Conservation (phyloP, 1,284 basidiomycete species). For the Cerioporus squamosus region DNA sequence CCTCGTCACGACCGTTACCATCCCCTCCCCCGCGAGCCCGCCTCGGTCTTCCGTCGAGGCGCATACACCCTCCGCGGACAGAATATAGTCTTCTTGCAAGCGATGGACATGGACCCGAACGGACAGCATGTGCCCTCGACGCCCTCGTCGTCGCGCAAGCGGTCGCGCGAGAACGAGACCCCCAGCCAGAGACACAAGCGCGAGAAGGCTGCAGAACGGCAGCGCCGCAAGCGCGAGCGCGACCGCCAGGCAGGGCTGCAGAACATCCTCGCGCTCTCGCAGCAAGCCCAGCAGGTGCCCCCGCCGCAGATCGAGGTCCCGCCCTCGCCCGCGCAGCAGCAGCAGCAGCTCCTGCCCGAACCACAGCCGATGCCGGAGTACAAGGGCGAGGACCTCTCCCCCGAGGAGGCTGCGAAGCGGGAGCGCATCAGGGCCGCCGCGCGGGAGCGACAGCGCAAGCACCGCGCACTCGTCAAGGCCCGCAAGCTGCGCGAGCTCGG, state of each 20-base stretch:
- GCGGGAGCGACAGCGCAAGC: slow-evolving; percentile 77
- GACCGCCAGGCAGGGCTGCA: slow-evolving; percentile 56
- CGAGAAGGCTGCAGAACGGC: slow-evolving; percentile 81
- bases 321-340: slow-evolving; percentile 28
- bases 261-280: slow-evolving; percentile 35
- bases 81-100: slow-evolving; percentile 27
- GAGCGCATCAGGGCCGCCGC: slow-evolving; percentile 75
- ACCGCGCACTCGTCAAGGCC: slow-evolving; percentile 75
- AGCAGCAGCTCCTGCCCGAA: slow-evolving; percentile 5
- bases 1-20: slow-evolving; percentile 45
- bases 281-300: slow-evolving; percentile 27
- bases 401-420: slow-evolving; percentile 65
- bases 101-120: slow-evolving; percentile 32
- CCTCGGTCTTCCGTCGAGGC: slow-evolving; percentile 6
- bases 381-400: slow-evolving; percentile 50
- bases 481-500: slow-evolving; percentile 79
- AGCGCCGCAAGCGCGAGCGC: slow-evolving; percentile 77
- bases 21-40: slow-evolving; percentile 12
- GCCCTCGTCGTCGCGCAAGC: slow-evolving; percentile 47
- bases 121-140: slow-evolving; percentile 31
- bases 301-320: slow-evolving; percentile 29
- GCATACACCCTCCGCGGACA: slow-evolving; percentile 27
- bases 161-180: slow-evolving; percentile 72
- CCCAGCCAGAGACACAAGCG: slow-evolving; percentile 71
- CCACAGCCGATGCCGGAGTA: slow-evolving; percentile 24